phyloP scores from a whole-genome alignment of 2,329 filamentous ascomycete genomes.

The Neofusicoccum kwambonambiense region DNA sequence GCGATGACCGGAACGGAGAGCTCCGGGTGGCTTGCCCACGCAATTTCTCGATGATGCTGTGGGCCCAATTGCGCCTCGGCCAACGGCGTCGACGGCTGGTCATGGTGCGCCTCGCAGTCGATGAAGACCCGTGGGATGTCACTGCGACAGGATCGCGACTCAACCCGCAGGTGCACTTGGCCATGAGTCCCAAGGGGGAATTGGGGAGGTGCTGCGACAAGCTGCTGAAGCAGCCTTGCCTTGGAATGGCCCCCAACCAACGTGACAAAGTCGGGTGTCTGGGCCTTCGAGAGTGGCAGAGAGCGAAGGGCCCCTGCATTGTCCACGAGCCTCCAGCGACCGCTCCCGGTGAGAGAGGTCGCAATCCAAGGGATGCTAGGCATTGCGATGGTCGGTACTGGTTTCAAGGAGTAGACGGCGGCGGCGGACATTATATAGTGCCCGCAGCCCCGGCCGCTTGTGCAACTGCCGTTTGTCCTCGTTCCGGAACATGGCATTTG shows the following conservation, averaged over 20 bases:
- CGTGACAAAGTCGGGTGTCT: slow-evolving; percentile 18
- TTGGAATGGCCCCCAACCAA: slow-evolving; percentile 20
- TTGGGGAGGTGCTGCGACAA: slow-evolving; percentile 8
- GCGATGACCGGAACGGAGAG: slow-evolving; percentile 7
- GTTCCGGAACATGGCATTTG: not conserved
- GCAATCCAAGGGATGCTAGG: not conserved
- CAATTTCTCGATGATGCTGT: not conserved
- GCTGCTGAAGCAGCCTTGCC: not conserved
- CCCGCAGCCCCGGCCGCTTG: not conserved
- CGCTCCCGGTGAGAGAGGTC: not conserved
- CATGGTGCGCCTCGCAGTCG: slow-evolving; percentile 19
- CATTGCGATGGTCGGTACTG: not conserved
- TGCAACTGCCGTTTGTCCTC: not conserved
- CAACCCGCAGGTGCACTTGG: slow-evolving; percentile 16
- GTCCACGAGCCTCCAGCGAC: not conserved
- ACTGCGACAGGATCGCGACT: slow-evolving; percentile 7
- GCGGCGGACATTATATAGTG: not conserved
- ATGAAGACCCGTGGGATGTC: slow-evolving; percentile 20
- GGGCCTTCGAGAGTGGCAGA: not conserved
- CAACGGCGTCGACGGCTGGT: not conserved
- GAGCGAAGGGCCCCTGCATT: not conserved
- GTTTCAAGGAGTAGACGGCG: not conserved
- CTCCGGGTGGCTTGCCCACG: not conserved
- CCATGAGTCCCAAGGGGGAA: not conserved
- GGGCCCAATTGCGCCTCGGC: not conserved